Percentiles rank a stretch among this genome's conserved stretches.
Evolutionary conservation across 352 stramenopile genomes (phyloP).

Genomic region (Aphanomyces cochlioides): DNA sequence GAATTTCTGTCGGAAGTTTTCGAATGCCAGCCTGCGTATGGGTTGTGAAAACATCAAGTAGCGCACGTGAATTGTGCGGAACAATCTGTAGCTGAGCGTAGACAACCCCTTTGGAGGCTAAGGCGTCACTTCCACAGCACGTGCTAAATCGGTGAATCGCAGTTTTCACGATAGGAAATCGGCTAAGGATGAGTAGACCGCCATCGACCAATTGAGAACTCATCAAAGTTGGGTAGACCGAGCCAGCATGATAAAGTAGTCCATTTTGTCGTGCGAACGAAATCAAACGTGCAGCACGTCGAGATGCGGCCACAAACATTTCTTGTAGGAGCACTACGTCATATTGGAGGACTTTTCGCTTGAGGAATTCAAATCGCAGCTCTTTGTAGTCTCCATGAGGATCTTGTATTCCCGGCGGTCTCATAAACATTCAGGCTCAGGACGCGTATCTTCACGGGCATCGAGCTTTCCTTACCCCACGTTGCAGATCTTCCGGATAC

Average conservation of each 20-base stretch:
- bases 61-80: not conserved
- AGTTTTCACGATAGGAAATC: constrained; percentile 71
- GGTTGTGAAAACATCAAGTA: constrained; percentile 63
- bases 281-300: not conserved
- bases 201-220: constrained; percentile 64
- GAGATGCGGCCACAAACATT: not conserved
- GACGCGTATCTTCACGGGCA: not conserved
- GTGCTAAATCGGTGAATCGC: constrained; percentile 55
- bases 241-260: constrained; percentile 73
- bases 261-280: constrained; percentile 35
- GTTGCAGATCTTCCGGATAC: too few species aligned
- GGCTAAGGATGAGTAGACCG: constrained; percentile 75
- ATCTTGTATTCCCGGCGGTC: constrained; percentile 72
- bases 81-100: constrained; percentile 71
- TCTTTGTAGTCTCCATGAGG: constrained; percentile 72
- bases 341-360: constrained; percentile 66
- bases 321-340: constrained; percentile 70
- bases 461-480: not conserved
- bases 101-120: constrained; percentile 72
- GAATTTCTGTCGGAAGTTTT: constrained; percentile 47
- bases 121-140: constrained; percentile 58
- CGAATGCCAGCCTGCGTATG: constrained; percentile 73
- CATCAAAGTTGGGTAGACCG: constrained; percentile 48
- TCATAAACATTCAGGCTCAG: constrained; percentile 52
- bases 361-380: constrained; percentile 55